Percentiles rank a stretch among this genome's conserved stretches.
These are phyloP conservation scores for Leucocoprinus birnbaumii DNA, from an alignment of 768 basidiomycete genomes.

Conservation along the genomic window DNA sequence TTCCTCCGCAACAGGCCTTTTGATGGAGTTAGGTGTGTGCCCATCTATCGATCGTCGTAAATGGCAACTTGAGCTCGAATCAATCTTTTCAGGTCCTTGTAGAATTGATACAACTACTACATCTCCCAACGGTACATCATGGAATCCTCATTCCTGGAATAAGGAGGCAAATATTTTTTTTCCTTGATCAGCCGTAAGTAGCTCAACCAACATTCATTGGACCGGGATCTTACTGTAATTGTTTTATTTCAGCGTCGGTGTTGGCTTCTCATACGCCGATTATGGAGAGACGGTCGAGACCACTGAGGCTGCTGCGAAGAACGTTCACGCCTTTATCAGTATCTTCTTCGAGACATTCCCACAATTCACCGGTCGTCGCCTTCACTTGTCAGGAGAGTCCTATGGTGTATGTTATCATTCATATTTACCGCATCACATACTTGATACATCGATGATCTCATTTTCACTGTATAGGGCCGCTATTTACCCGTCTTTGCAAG, in stretches of 20 bases:
- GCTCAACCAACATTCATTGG: background rate
- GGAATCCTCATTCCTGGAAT: conserved; percentile 67
- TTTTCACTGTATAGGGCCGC: conserved; percentile 45
- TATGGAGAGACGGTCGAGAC: conserved; percentile 67
- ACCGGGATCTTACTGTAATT: conserved; percentile 21
- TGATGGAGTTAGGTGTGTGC: conserved; percentile 63
- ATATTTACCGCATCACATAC: conserved; percentile 13
- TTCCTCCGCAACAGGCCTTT: conserved; percentile 46
- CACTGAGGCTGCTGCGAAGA: conserved; percentile 76
- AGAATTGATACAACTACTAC: conserved; percentile 56
- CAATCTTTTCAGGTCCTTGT: conserved; percentile 34
- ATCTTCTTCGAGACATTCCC: conserved; percentile 82
- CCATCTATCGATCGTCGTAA: conserved; percentile 19
- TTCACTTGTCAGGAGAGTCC: conserved; percentile 79
- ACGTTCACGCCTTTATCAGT: conserved; percentile 70
- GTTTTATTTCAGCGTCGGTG: conserved; percentile 15
- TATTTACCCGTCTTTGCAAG: conserved; percentile 76
- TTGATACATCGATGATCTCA: background rate
- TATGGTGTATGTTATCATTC: conserved; percentile 39
- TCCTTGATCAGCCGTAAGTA: conserved; percentile 57
- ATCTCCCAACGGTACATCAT: conserved; percentile 45
- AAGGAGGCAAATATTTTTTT: conserved; percentile 59
- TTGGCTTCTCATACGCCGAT: conserved; percentile 48
- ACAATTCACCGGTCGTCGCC: conserved; percentile 61
- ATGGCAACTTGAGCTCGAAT: background rate